Evolutionary conservation across 441 rosid species (phyloP).

Genomic region (Croton laevigatus): DNA sequence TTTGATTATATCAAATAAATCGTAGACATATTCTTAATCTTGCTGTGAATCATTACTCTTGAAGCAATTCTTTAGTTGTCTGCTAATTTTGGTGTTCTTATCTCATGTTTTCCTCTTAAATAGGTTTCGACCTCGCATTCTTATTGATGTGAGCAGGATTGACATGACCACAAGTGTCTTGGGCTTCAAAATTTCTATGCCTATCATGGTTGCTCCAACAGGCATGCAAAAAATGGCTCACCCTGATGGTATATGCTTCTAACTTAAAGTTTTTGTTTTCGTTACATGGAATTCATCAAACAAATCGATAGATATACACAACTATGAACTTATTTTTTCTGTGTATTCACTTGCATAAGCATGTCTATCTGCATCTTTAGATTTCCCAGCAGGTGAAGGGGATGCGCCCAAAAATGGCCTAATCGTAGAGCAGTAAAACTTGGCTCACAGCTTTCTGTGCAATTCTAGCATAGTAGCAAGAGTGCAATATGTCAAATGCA

Average conservation of each 20-base stretch:
- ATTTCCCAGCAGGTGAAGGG: not conserved
- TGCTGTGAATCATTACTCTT: not conserved
- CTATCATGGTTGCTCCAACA: slow-evolving; percentile 97
- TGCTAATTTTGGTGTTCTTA: not conserved
- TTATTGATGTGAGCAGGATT: slow-evolving; percentile 80
- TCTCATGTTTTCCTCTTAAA: slow-evolving; percentile 13
- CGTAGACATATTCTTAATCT: not conserved
- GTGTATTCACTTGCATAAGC: not conserved
- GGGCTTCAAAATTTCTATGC: slow-evolving; percentile 94
- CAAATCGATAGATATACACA: not conserved
- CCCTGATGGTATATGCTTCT: slow-evolving; percentile 64
- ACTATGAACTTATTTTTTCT: not conserved
- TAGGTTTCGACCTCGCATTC: slow-evolving; percentile 93
- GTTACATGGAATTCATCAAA: not conserved
- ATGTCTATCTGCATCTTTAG: not conserved
- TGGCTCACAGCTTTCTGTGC: not conserved
- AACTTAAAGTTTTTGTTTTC: slow-evolving; percentile 6
- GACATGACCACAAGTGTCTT: slow-evolving; percentile 70
- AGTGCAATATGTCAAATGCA: not conserved
- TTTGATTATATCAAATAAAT: not conserved
- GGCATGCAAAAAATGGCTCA: slow-evolving; percentile 99
- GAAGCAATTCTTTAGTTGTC: not conserved
- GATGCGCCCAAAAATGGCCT: not conserved
- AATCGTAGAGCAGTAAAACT: not conserved
- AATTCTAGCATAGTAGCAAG: not conserved